phyloP scores from a whole-genome alignment of 1,284 basidiomycete species.

The Heterobasidion occidentale region DNA sequence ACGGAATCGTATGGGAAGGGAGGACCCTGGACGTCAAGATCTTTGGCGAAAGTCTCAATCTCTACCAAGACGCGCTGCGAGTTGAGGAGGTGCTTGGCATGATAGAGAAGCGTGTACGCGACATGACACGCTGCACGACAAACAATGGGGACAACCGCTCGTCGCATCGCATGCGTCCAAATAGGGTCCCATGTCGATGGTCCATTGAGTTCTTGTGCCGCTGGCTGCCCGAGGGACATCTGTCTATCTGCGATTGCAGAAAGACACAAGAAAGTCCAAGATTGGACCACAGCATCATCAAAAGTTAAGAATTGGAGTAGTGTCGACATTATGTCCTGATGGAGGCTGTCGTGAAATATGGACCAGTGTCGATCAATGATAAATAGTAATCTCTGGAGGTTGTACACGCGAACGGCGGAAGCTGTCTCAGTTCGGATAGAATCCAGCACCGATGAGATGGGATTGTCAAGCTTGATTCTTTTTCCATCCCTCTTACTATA shows the following conservation, averaged over 20 bases:
- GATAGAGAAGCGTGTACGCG: slow-evolving; percentile 48
- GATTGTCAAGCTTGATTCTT: slow-evolving; percentile 46
- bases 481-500: slow-evolving; percentile 29
- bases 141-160: slow-evolving; percentile 53
- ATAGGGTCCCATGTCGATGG: slow-evolving; percentile 56
- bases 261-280: slow-evolving; percentile 78
- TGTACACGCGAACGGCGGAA: slow-evolving; percentile 35
- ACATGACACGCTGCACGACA: slow-evolving; percentile 79
- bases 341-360: slow-evolving; percentile 47
- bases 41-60: slow-evolving; percentile 69
- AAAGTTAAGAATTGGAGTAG: slow-evolving; percentile 56
- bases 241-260: slow-evolving; percentile 47
- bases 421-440: slow-evolving; percentile 33
- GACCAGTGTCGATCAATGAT: slow-evolving; percentile 72
- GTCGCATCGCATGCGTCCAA: slow-evolving; percentile 79
- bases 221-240: slow-evolving; percentile 23
- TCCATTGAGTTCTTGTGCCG: slow-evolving; percentile 5
- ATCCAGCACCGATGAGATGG: slow-evolving; percentile 49
- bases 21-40: slow-evolving; percentile 85
- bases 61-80: slow-evolving; percentile 53
- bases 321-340: slow-evolving; percentile 42
- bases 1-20: slow-evolving; percentile 79
- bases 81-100: slow-evolving; percentile 38
- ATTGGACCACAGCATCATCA: slow-evolving; percentile 62
- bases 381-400: slow-evolving; percentile 80